phyloP scores from a whole-genome alignment of 257 asterid genomes.

The Ehretia macrophylla region DNA sequence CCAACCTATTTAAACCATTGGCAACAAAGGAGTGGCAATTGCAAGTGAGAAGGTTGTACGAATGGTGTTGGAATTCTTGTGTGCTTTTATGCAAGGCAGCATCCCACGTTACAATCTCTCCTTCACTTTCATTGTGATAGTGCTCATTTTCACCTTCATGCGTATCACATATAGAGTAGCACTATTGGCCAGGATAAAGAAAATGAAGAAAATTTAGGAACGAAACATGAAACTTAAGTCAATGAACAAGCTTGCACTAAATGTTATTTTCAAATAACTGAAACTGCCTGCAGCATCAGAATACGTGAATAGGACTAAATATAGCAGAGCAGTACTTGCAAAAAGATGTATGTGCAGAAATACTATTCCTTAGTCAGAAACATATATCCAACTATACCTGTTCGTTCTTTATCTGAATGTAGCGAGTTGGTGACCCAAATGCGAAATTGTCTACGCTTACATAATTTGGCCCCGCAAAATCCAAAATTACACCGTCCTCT shows the following conservation, averaged over 20 bases:
- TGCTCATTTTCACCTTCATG: constrained; percentile 31
- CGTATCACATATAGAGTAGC: constrained; percentile 36
- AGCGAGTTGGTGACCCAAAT: constrained; percentile 81
- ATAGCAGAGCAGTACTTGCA: not conserved
- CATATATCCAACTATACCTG: constrained; percentile 43
- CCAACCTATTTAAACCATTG: constrained; percentile 81
- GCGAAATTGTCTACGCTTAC: constrained; percentile 85
- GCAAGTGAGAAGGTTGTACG: constrained; percentile 90
- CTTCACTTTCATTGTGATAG: constrained; percentile 23
- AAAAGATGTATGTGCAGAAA: not conserved
- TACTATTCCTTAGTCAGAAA: constrained; percentile 3
- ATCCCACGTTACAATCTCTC: constrained; percentile 57
- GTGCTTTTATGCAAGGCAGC: constrained; percentile 69
- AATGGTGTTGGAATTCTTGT: constrained; percentile 76
- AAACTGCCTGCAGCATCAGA: too few relatives aligned
- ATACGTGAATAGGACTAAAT: too few relatives aligned
- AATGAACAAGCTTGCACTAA: too few relatives aligned
- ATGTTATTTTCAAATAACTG: too few relatives aligned
- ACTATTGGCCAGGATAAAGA: constrained; percentile 35
- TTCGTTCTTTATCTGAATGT: constrained; percentile 59
- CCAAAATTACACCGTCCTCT: constrained; percentile 88
- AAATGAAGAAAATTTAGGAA: not conserved
- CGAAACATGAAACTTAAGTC: not conserved
- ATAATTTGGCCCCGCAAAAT: constrained; percentile 89
- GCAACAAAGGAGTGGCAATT: constrained; percentile 96